These are phyloP conservation scores for Paramecium pentaurelia DNA, from an alignment of 73 alveolate genomes.

Conservation along the genomic window DNA sequence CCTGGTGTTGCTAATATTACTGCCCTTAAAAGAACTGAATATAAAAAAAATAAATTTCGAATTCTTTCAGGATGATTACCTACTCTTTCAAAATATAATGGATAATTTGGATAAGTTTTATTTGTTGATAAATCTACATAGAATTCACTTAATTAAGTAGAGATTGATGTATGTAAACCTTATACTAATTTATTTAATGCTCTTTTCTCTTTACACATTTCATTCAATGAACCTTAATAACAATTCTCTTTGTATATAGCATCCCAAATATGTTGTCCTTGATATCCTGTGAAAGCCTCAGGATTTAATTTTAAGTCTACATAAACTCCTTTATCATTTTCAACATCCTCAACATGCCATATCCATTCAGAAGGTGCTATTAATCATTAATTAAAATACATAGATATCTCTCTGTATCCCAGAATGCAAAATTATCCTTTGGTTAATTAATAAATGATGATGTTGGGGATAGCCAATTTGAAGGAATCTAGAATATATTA, in stretches of 20 bases:
- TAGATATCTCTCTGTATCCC: slow-evolving; percentile 44
- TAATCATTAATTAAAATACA: background rate
- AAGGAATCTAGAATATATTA: background rate
- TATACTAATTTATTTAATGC: slow-evolving; percentile 79
- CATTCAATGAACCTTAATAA: slow-evolving; percentile 31
- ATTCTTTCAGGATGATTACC: slow-evolving; percentile 86
- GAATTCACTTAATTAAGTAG: slow-evolving; percentile 80
- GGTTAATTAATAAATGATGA: background rate
- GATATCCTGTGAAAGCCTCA: slow-evolving; percentile 89
- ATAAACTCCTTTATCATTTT: slow-evolving; percentile 51
- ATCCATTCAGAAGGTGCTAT: slow-evolving; percentile 41
- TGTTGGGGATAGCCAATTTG: slow-evolving; percentile 4
- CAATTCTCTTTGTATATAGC: slow-evolving; percentile 94
- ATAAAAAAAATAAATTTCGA: slow-evolving; percentile 78
- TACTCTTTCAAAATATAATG: slow-evolving; percentile 73
- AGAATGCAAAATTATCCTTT: slow-evolving; percentile 30
- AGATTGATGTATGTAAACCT: slow-evolving; percentile 85
- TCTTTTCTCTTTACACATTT: slow-evolving; percentile 87
- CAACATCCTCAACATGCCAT: slow-evolving; percentile 57
- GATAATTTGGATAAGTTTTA: slow-evolving; percentile 71
- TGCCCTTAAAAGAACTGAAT: slow-evolving; percentile 84
- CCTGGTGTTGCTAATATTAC: slow-evolving; percentile 70
- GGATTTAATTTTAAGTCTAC: slow-evolving; percentile 81
- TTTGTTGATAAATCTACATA: slow-evolving; percentile 70
- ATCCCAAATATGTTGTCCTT: slow-evolving; percentile 92